Percentiles rank a stretch among this genome's conserved stretches.
These are phyloP conservation scores for Ophiosphaerella herpotricha DNA, from an alignment of 2,329 filamentous ascomycete species.

Conservation along the genomic window DNA sequence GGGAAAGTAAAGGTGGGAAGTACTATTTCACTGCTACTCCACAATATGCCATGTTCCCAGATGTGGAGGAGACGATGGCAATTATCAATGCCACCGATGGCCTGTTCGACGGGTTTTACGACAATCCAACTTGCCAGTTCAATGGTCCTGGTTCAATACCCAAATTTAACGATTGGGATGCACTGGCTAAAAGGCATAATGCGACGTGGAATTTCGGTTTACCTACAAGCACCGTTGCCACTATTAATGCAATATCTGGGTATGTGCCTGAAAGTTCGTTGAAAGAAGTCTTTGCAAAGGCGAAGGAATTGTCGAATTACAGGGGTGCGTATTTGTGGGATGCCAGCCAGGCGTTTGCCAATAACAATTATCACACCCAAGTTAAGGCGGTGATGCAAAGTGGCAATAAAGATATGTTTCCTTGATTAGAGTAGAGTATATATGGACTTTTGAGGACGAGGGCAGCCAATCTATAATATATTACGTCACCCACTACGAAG, in stretches of 20 bases:
- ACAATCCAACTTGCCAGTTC: neutral
- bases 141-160: neutral
- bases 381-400: conserved; percentile 4
- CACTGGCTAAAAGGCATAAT: neutral
- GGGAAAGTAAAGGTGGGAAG: conserved; percentile 14
- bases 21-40: conserved; percentile 69
- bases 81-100: conserved; percentile 40
- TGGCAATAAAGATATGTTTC: no score
- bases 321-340: conserved; percentile 21
- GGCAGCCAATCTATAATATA: no score
- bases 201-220: conserved; percentile 4
- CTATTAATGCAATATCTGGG: neutral
- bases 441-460: no score
- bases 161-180: neutral
- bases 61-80: no score
- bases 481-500: no score
- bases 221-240: neutral
- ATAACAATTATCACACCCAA: conserved; percentile 9
- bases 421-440: no score
- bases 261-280: no score
- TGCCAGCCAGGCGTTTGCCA: conserved; percentile 19
- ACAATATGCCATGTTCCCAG: conserved; percentile 57
- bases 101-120: conserved; percentile 57
- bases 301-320: no score
- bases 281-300: no score